Conservation (phyloP, 129 eudicot species). For the Ambrosia trifida region DNA sequence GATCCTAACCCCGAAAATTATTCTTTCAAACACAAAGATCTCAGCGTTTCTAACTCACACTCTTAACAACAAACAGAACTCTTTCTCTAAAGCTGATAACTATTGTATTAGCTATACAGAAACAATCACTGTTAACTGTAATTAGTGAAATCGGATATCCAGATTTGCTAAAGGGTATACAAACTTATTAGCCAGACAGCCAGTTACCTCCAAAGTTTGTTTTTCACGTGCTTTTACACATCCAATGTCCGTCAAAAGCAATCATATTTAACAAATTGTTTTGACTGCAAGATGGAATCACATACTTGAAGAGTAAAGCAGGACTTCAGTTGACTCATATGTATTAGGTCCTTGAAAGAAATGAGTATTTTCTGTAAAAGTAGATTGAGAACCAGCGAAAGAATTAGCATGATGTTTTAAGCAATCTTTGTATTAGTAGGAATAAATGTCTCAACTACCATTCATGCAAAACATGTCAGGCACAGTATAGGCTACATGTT, state of each 20-base stretch:
- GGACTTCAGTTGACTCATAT: neutral
- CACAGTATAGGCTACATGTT: neutral
- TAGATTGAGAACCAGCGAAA: neutral
- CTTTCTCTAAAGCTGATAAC: neutral
- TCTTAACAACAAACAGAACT: neutral
- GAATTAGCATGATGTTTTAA: neutral
- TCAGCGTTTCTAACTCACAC: neutral
- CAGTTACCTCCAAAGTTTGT: too few relatives aligned
- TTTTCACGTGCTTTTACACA: neutral
- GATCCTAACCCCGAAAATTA: neutral
- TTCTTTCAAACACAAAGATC: neutral
- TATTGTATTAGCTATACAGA: neutral
- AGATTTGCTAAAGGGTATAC: too few relatives aligned
- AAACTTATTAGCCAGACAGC: too few relatives aligned
- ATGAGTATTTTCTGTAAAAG: neutral
- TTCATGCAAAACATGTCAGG: neutral
- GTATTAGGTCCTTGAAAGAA: slow-evolving; percentile 29
- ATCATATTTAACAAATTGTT: neutral
- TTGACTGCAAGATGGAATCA: neutral
- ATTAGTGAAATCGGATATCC: too few relatives aligned
- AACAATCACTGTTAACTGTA: neutral
- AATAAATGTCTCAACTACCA: neutral
- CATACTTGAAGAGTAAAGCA: neutral
- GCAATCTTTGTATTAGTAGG: neutral
- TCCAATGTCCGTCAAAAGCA: neutral